Conservation (phyloP, 2,329 filamentous ascomycete species). For the Cladophialophora yegresii region DNA sequence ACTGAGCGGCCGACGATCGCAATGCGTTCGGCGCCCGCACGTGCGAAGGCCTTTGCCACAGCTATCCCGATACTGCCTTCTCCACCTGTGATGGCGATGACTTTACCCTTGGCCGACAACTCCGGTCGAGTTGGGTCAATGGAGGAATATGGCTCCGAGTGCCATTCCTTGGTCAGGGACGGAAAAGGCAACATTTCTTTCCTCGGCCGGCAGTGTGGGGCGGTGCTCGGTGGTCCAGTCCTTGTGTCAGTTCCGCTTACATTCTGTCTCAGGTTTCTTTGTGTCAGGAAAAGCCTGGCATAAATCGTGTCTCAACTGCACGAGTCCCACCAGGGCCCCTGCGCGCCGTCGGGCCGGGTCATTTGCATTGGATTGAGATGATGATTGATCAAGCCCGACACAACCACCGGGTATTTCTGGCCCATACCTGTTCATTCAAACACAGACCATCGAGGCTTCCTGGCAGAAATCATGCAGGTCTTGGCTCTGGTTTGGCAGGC, state of each 20-base stretch:
- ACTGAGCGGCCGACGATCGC: conserved; percentile 53
- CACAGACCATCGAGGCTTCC: no score
- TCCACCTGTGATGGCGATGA: conserved; percentile 59
- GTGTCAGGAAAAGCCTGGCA: no score
- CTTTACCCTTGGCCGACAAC: conserved; percentile 40
- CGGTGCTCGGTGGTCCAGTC: background rate
- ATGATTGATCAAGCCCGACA: no score
- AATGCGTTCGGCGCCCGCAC: conserved; percentile 55
- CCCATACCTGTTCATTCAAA: no score
- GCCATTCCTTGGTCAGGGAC: conserved; percentile 39
- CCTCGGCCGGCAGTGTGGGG: background rate
- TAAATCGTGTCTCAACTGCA: no score
- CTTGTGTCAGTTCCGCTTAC: background rate
- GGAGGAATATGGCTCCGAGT: conserved; percentile 45
- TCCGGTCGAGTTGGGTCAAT: conserved; percentile 42
- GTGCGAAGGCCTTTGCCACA: conserved; percentile 57
- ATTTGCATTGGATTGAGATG: no score
- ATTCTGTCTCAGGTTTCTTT: no score
- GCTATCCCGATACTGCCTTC: conserved; percentile 57
- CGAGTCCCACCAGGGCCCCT: no score
- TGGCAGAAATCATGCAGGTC: no score
- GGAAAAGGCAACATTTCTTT: background rate
- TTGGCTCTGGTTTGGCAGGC: no score
- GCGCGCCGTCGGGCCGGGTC: no score
- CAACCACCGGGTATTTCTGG: no score